Base-by-base conservation (phyloP, 1,284 basidiomycete genomes). In the Hymenochaete sp. region DNA sequence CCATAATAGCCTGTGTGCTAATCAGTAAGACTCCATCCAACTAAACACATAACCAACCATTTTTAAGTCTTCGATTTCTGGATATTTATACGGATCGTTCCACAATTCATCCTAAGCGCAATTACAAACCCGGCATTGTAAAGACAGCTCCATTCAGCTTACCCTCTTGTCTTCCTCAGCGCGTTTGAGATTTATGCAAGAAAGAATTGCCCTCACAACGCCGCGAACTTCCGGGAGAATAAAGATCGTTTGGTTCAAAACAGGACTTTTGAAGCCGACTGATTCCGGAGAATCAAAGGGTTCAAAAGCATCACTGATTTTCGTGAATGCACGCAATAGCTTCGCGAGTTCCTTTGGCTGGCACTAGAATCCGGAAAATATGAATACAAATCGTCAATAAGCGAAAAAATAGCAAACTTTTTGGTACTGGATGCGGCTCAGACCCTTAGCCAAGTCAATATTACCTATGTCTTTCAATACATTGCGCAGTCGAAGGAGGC, bases 381-480 rank as follows among this genome's bases (percentile, higher is more conserved):
- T 24, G 24, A 31, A 18, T 27, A 19, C 5, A 38, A 39, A 18
- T 3, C 5, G 38, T 24, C 37, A 45, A n/a, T 53, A 52, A n/a
- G 32, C 13, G 21, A 5, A 6, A 35, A n/a, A 5, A n/a, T 6
- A 35, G 11, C 65, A 43, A 46, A 85, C 86, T 64, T 92, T 87
- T 39, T 86, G 84, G 56, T 96, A 95, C 56, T 93, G 90, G 40
- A 98, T 85, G 24, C 91, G 71, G 47, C 84, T 88, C 10, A 98
- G 66, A 0, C 95, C 95, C 54, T 80, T 83, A 1, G 90, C 85
- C 29, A 98, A 76, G 60, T 98, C 48, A 18, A 41, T 22, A 9
- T 37, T 93, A 0, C 93, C 93, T 21, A 95, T 68, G 39, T 77
- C 77, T 56, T 70, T 81, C 37, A 96, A 65, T 9, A 85, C 62